Evolutionary conservation across 768 basidiomycete species (phyloP).

Genomic region (Wakefieldia striispora): DNA sequence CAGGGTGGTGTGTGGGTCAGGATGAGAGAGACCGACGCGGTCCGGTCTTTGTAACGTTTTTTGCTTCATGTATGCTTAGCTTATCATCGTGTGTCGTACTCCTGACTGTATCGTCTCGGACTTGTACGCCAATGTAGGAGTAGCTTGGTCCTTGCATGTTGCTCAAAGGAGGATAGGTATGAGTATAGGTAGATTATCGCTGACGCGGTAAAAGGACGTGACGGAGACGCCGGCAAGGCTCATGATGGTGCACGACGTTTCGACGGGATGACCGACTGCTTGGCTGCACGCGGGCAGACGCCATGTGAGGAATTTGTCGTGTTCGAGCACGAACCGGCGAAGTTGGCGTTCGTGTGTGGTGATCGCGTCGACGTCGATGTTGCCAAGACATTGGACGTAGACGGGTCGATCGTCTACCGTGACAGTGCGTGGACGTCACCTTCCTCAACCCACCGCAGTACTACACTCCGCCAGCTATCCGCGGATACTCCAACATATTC

Average conservation of each 20-base stretch:
- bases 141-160: conserved; percentile 4
- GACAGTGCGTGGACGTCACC: too few relatives aligned
- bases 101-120: too few relatives aligned
- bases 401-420: conserved; percentile 95
- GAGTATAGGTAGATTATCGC: conserved; percentile 29
- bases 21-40: conserved; percentile 18
- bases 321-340: conserved; percentile 85
- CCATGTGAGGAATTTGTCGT: conserved; percentile 81
- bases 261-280: conserved; percentile 80
- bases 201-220: conserved; percentile 79
- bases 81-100: too few relatives aligned
- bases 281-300: conserved; percentile 79
- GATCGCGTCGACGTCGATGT: conserved; percentile 74
- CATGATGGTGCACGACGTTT: conserved; percentile 97
- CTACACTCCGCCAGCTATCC: too few relatives aligned
- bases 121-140: too few relatives aligned
- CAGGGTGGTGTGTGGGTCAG: conserved; percentile 28
- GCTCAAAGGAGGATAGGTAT: conserved; percentile 30
- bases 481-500: too few relatives aligned
- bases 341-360: conserved; percentile 89
- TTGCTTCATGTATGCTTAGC: too few relatives aligned
- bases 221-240: conserved; percentile 75
- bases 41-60: background rate
- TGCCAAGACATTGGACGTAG: conserved; percentile 92
- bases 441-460: too few relatives aligned